These are phyloP conservation scores for Kalanchoe fedtschenkoi DNA, from an alignment of 164 flowering plant genomes.

Conservation along the genomic window DNA sequence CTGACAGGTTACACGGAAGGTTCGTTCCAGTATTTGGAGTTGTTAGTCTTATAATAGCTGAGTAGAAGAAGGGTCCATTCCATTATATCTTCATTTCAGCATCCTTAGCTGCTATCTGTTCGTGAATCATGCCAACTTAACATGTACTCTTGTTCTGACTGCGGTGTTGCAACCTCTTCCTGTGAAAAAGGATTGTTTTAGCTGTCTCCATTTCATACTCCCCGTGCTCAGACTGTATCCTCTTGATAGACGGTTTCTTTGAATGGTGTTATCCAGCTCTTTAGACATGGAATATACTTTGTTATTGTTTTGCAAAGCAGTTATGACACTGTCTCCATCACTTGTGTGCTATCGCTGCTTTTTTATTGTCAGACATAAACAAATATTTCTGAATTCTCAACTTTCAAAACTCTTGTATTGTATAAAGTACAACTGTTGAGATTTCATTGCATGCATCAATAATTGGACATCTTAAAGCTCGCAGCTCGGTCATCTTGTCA, in stretches of 20 bases:
- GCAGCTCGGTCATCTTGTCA: conserved; percentile 17
- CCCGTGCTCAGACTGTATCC: conserved; percentile 34
- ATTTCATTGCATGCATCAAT: conserved; percentile 36
- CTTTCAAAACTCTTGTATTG: conserved; percentile 27
- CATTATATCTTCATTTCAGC: conserved; percentile 23
- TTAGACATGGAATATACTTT: conserved; percentile 29
- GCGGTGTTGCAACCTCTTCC: conserved; percentile 51
- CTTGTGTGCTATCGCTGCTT: conserved; percentile 10
- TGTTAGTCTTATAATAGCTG: too few relatives aligned
- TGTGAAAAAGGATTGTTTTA: conserved; percentile 53
- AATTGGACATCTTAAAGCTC: conserved; percentile 37
- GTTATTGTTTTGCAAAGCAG: conserved; percentile 19
- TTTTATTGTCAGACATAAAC: conserved; percentile 16
- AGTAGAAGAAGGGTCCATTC: too few relatives aligned
- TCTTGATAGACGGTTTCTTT: conserved; percentile 33
- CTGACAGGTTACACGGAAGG: too few relatives aligned
- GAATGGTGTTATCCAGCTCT: conserved; percentile 42
- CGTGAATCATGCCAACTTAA: conserved; percentile 29
- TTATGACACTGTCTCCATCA: conserved; percentile 10
- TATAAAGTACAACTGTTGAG: conserved; percentile 27
- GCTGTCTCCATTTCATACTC: conserved; percentile 65
- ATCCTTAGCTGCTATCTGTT: conserved; percentile 40
- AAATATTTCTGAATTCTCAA: conserved; percentile 27
- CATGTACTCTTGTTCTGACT: conserved; percentile 37
- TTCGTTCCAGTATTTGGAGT: too few relatives aligned